Evolutionary conservation across 805 yeast species (phyloP).

Genomic region (Sugiyamaella boreocaroliniensis): DNA sequence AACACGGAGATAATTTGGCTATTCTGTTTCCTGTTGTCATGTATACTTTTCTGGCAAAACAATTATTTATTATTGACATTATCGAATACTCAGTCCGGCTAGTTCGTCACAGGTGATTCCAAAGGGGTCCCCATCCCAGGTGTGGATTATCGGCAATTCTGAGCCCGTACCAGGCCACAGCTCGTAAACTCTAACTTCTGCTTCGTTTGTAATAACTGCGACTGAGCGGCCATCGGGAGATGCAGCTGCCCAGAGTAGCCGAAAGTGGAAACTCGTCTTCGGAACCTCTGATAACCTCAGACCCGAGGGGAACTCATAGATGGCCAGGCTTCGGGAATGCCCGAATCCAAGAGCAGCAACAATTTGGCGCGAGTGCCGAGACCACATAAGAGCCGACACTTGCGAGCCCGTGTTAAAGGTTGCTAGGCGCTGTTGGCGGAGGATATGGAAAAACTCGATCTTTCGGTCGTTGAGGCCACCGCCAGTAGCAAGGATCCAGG

Average conservation of each 20-base stretch:
- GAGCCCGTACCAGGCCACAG: conserved; percentile 45
- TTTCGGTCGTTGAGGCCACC: conserved; percentile 80
- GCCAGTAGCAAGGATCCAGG: conserved; percentile 75
- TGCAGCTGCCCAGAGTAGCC: conserved; percentile 59
- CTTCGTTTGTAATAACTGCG: conserved; percentile 73
- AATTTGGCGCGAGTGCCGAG: conserved; percentile 52
- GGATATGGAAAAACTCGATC: conserved; percentile 83
- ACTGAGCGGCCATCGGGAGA: conserved; percentile 60
- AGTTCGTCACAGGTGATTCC: not conserved
- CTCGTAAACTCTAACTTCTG: conserved; percentile 66
- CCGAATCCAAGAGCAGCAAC: conserved; percentile 82
- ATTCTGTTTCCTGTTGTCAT: conserved; percentile 16
- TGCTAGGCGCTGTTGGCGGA: conserved; percentile 62
- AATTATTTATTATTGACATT: conserved; percentile 13
- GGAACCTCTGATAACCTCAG: conserved; percentile 11
- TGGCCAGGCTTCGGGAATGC: conserved; percentile 17
- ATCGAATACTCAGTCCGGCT: not conserved
- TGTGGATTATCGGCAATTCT: not conserved
- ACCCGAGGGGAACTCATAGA: not conserved
- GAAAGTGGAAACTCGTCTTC: conserved; percentile 30
- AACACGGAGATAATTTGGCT: conserved; percentile 28
- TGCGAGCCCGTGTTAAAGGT: conserved; percentile 59
- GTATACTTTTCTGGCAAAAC: conserved; percentile 23
- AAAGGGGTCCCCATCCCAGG: not conserved
- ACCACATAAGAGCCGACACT: conserved; percentile 76